Base-by-base conservation (phyloP, 306 rosid genomes). In the Fragaria ananassa region DNA sequence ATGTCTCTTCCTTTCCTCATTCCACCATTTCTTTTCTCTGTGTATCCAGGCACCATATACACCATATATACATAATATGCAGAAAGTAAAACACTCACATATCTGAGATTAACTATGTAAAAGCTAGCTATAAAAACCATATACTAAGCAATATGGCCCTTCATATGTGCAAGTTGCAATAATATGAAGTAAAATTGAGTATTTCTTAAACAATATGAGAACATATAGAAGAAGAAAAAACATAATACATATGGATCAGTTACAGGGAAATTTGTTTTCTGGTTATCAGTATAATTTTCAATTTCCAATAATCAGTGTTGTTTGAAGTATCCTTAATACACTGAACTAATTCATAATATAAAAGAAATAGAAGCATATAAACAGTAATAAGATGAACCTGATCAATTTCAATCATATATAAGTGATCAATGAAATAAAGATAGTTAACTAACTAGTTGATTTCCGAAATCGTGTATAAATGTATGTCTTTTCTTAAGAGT, bases 1-100 rank as follows among this genome's bases (percentile, higher is more conserved):
- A 84, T 87, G 89, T 88, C 87, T 85, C 90, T 87, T 81, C 90
- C 88, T 42, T 84, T 85, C 84, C 82, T 81, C 87, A 86, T 80
- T 76, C 84, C 81, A 64, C 47, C 47, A 19, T 5, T 2, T 74
- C 35, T 65, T 77, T 83, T 69, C 74, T 74, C 74, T 77, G 67
- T 80, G 83, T 84, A 80, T 83, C 69, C 49, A 67, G 67, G 53
- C 80, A 66, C 31, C 63, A 71, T 37, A 23, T 14, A 4, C 17
- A 12, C 46, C 49, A 29, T 50, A 66, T 47, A 18, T 18, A 19
- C 29, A 37, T 25, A 10, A 13, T 29, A 61, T 27, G 66, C 41
- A 61, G 15, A 61, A 29, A 15, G 37, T 27, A 61, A 60, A 62
- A 29, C 68, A 31, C 39, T 63, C 13, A 15, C 44, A 63, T 63